Percentiles rank a stretch among this genome's conserved stretches.
phyloP scores from a whole-genome alignment of 2,329 filamentous ascomycete genomes.

The Parastagonospora avenae region DNA sequence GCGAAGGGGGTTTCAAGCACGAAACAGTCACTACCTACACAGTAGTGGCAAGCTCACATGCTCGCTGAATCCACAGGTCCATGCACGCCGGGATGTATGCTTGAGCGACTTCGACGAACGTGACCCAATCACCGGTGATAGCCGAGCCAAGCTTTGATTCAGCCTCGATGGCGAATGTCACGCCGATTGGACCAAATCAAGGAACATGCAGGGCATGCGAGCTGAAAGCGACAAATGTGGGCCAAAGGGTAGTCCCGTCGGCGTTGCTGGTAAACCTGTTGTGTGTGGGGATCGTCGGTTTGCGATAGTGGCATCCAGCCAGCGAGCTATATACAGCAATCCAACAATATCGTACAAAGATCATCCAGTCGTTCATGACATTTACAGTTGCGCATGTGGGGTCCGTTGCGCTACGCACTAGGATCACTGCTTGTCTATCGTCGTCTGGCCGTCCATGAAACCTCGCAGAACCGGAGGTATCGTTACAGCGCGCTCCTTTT shows the following conservation, averaged over 20 bases:
- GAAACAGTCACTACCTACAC: conserved; percentile 1
- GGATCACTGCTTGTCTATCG: conserved; percentile 31
- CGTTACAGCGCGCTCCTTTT: conserved; percentile 66
- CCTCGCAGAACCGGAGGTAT: conserved; percentile 79
- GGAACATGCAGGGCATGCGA: conserved; percentile 15
- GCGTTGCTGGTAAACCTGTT: neutral
- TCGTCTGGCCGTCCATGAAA: conserved; percentile 72
- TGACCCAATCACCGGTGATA: conserved; percentile 37
- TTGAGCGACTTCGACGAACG: conserved; percentile 9
- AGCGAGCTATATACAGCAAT: conserved; percentile 12
- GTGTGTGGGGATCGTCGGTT: neutral
- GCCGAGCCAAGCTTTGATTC: conserved; percentile 34
- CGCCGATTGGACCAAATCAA: conserved; percentile 21
- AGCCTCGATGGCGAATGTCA: conserved; percentile 32
- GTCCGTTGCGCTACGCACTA: neutral
- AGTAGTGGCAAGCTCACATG: conserved; percentile 41
- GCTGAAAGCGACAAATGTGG: conserved; percentile 10
- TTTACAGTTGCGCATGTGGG: neutral
- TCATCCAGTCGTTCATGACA: neutral
- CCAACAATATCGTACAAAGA: neutral
- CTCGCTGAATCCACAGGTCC: conserved; percentile 11
- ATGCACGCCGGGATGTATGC: too few species aligned
- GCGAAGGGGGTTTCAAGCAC: conserved; percentile 33
- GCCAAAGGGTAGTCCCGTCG: conserved; percentile 8
- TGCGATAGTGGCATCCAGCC: conserved; percentile 6